Evolutionary conservation across 1,284 basidiomycete species (phyloP).

Genomic region (Entoloma clypeatum): DNA sequence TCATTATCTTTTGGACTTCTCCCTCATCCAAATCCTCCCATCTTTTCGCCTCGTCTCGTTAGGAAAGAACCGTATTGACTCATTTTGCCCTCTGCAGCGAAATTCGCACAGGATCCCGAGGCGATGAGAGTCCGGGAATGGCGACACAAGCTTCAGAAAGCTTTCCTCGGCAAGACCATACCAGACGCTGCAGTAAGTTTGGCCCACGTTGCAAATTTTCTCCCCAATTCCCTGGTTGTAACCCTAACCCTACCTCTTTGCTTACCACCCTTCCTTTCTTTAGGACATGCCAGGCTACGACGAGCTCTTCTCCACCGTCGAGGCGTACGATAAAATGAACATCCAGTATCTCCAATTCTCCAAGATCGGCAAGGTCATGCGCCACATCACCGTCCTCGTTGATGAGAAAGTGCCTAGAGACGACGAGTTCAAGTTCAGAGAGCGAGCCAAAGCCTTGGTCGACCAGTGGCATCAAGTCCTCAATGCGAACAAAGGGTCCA

Average conservation of each 20-base stretch:
- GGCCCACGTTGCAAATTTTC: conserved; percentile 9
- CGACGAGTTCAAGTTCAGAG: conserved; percentile 83
- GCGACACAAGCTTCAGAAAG: conserved; percentile 89
- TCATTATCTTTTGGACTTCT: not conserved
- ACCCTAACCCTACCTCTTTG: conserved; percentile 7
- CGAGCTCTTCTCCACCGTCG: conserved; percentile 78
- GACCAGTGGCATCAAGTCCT: conserved; percentile 72
- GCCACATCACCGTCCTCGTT: conserved; percentile 77
- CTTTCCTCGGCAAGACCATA: conserved; percentile 63
- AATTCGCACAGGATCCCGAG: conserved; percentile 62
- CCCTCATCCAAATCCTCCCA: not conserved
- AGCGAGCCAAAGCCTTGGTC: conserved; percentile 70
- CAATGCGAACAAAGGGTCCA: conserved; percentile 30
- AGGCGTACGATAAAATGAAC: conserved; percentile 80
- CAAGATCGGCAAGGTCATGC: conserved; percentile 98
- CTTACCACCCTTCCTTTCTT: not conserved
- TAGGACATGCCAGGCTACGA: conserved; percentile 81
- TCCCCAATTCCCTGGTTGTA: not conserved
- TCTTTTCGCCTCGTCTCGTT: not conserved
- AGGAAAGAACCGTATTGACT: conserved; percentile 9
- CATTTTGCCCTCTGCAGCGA: conserved; percentile 30
- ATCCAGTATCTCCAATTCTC: conserved; percentile 84
- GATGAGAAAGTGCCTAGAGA: conserved; percentile 75
- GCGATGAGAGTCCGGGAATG: conserved; percentile 78
- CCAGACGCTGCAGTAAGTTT: conserved; percentile 53